Evolutionary conservation across 352 stramenopile species (phyloP), one percentile per base, ranked within the genome.

Genomic region (Phytopythium mirpurense): DNA sequence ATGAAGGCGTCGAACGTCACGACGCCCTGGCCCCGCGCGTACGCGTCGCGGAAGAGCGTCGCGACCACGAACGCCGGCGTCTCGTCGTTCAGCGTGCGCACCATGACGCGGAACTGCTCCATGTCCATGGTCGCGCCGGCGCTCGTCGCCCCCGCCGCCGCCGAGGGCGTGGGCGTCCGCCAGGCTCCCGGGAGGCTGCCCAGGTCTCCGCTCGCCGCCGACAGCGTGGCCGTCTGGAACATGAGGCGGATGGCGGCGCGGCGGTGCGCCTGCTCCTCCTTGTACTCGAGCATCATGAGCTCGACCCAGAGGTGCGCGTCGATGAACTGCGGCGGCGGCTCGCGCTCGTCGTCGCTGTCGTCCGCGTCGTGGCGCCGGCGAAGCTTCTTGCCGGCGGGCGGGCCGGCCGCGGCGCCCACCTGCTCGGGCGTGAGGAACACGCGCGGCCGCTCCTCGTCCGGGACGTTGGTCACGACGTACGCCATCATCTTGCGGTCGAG

Each of bases 1-100:
- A 95, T 78, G 56, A 97, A 97, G 8, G 81, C 79, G 12, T 96
- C 90, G 41, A 93, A 96, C 19, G 78, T 92, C 3, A 97, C 90
- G 16, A 68, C 63, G 9, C 87, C 87, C 27, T 91, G 78, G 2
- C 85, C 83, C 14, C 60, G 50, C 10, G 68, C 72, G 32, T 88
- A 93, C 0, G 84, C 65, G 14, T 78, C 70, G 24, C 84, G 72
- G 36, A 84, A 94, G 15, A 90, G 68, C 1, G 60, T 78, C 0
- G 79, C 84, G 4, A 87, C 54, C 60, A 73, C 69, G 26, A 78
- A 86, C 0, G 77, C 67, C 6, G 83, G 78, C 6, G 86, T 80
- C 38, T 92, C 78, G 47, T 87, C 68, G 51, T 95, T 91, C 5
- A 95, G 55, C 11, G 87, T 93, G 31, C 64, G 70, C 14, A 96